Evolutionary conservation across 768 basidiomycete genomes (phyloP).

Genomic region (Paxillus ammoniavirescens): DNA sequence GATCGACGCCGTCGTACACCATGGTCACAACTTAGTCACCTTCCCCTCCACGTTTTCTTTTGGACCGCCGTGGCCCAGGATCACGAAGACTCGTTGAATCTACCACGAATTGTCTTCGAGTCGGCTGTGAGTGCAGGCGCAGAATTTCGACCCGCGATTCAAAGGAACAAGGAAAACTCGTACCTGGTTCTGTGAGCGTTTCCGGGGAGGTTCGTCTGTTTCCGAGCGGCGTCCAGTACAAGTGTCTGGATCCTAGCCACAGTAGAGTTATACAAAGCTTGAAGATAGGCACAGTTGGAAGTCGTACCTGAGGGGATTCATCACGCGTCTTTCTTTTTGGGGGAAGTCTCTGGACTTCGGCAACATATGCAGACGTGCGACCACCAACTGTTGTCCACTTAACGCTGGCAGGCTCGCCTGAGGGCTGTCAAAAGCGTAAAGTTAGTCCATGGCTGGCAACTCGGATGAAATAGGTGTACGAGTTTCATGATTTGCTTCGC

Average conservation of each 20-base stretch:
- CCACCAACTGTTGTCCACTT: conserved; percentile 76
- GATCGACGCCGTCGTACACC: neutral
- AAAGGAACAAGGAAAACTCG: neutral
- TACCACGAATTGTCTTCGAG: neutral
- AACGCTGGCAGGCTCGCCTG: conserved; percentile 68
- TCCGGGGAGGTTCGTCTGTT: neutral
- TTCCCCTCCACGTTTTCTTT: conserved; percentile 4
- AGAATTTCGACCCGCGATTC: neutral
- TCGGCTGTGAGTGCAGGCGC: neutral
- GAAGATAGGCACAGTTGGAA: neutral
- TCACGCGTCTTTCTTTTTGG: neutral
- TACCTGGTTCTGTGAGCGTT: neutral
- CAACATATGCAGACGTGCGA: conserved; percentile 71
- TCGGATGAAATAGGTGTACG: conserved; percentile 29
- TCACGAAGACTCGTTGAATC: neutral
- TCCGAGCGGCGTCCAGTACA: neutral
- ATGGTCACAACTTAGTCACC: neutral
- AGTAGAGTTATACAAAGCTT: neutral
- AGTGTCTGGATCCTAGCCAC: neutral
- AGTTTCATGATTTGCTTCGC: conserved; percentile 45
- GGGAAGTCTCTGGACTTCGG: conserved; percentile 52
- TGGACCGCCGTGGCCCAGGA: conserved; percentile 1
- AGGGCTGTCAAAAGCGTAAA: conserved; percentile 44
- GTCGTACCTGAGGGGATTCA: neutral
- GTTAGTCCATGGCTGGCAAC: conserved; percentile 2